A percentile compares a stretch with the other conserved stretches of the same genome.
Evolutionary conservation across 2,329 filamentous ascomycete species (phyloP).

Genomic region (Cercospora citrullina): DNA sequence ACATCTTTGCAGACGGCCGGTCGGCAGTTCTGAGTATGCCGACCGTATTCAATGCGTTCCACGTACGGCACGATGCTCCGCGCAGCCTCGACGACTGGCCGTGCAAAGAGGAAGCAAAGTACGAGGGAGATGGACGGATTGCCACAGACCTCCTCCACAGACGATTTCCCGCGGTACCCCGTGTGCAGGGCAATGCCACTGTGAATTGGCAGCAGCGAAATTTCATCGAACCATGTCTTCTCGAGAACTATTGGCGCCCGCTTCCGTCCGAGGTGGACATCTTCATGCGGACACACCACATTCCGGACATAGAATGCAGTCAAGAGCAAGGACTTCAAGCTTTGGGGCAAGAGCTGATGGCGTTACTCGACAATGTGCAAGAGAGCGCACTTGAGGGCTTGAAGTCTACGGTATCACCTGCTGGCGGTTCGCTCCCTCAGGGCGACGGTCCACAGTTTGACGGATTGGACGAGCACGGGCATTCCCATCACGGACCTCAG

Average conservation of each 20-base stretch:
- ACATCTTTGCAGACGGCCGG: conserved; percentile 14
- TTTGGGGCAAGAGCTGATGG: not conserved
- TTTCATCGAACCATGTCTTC: conserved; percentile 40
- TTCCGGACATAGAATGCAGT: conserved; percentile 27
- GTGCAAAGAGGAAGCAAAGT: conserved; percentile 45
- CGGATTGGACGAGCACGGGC: not conserved
- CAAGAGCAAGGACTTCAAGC: conserved; percentile 24
- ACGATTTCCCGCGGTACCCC: conserved; percentile 47
- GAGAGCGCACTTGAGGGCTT: not conserved
- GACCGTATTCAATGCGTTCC: conserved; percentile 40
- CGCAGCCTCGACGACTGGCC: conserved; percentile 44
- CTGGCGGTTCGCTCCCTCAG: not conserved
- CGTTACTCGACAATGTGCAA: not conserved
- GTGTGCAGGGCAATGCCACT: conserved; percentile 43
- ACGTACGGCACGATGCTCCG: not conserved
- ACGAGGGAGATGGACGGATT: conserved; percentile 51
- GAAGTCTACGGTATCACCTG: not conserved
- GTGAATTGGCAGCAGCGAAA: conserved; percentile 47
- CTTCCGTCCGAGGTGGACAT: conserved; percentile 23
- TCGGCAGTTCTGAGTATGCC: conserved; percentile 40
- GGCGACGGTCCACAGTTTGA: not conserved
- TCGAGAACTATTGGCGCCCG: conserved; percentile 40
- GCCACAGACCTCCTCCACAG: conserved; percentile 46
- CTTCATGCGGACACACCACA: conserved; percentile 19
- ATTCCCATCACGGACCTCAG: not conserved